These are phyloP conservation scores for Francoa sonchifolia DNA, from an alignment of 441 rosid genomes.

Conservation along the genomic window DNA sequence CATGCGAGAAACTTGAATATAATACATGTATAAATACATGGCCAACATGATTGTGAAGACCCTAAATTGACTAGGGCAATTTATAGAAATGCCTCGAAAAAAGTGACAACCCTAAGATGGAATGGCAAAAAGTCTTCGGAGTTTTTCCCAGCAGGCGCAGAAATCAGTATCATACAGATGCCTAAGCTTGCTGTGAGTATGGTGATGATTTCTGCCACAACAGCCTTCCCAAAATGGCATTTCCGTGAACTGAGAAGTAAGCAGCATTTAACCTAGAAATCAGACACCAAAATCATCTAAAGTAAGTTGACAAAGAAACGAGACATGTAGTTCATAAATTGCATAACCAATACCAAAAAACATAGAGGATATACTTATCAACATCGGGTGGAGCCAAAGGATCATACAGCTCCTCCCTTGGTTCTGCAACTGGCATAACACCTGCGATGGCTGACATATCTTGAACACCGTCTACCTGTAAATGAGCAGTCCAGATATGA, in stretches of 20 bases:
- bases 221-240: slow-evolving; percentile 54
- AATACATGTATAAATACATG: no score
- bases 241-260: slow-evolving; percentile 74
- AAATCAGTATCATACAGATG: no score
- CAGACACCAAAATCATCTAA: slow-evolving; percentile 8
- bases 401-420: slow-evolving; percentile 59
- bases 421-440: slow-evolving; percentile 43
- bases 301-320: slow-evolving; percentile 11
- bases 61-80: no score
- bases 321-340: no score
- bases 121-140: no score
- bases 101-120: no score
- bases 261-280: slow-evolving; percentile 62
- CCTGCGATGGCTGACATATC: slow-evolving; percentile 40
- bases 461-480: slow-evolving; percentile 64
- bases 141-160: no score
- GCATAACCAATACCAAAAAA: no score
- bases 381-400: slow-evolving; percentile 83
- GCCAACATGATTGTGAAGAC: no score
- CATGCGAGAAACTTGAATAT: no score
- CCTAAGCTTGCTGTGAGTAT: slow-evolving; percentile 31
- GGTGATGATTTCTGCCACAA: slow-evolving; percentile 57
- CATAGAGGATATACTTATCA: slow-evolving; percentile 46
- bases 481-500: background rate
- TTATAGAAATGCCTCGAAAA: no score